These are phyloP conservation scores for Aspergillus diversus DNA, from an alignment of 495 filamentous ascomycete genomes.

Conservation along the genomic window DNA sequence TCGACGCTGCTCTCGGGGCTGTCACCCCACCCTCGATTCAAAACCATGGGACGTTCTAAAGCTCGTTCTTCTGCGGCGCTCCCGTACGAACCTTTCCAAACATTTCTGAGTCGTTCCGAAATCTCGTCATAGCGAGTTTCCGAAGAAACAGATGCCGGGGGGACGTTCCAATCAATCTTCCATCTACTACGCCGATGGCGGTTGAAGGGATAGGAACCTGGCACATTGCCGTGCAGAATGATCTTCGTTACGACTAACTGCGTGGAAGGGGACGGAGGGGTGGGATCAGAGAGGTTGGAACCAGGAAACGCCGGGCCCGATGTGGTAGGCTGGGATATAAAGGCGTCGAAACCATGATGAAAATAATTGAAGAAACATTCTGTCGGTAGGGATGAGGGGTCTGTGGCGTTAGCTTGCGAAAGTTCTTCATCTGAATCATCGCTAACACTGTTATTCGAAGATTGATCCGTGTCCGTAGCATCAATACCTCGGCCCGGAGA, in stretches of 20 bases:
- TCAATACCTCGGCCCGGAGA: conserved; percentile 50
- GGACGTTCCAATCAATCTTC: conserved; percentile 64
- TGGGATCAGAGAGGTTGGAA: conserved; percentile 38
- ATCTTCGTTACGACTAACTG: conserved; percentile 85
- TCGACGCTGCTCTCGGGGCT: conserved; percentile 90
- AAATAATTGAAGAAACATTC: conserved; percentile 98
- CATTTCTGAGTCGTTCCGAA: conserved; percentile 65
- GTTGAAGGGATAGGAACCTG: conserved; percentile 96
- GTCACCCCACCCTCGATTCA: conserved; percentile 89
- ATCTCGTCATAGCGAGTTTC: conserved; percentile 77
- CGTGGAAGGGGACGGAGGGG: conserved; percentile 49
- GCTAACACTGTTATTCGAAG: conserved; percentile 72
- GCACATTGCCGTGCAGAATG: conserved; percentile 89
- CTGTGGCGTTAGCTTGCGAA: conserved; percentile 33
- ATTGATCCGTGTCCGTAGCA: conserved; percentile 75
- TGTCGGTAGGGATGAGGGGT: conserved; percentile 47
- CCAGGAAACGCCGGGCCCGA: conserved; percentile 67
- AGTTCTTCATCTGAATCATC: conserved; percentile 77
- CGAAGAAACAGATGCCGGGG: conserved; percentile 57
- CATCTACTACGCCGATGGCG: conserved; percentile 88
- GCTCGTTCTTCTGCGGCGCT: conserved; percentile 63
- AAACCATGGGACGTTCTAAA: conserved; percentile 77
- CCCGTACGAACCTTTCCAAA: conserved; percentile 70
- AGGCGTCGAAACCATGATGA: conserved; percentile 90
- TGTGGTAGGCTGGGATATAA: conserved; percentile 75